These are phyloP conservation scores for Phytopythium ostracodes DNA, from an alignment of 352 stramenopile species.

Conservation along the genomic window DNA sequence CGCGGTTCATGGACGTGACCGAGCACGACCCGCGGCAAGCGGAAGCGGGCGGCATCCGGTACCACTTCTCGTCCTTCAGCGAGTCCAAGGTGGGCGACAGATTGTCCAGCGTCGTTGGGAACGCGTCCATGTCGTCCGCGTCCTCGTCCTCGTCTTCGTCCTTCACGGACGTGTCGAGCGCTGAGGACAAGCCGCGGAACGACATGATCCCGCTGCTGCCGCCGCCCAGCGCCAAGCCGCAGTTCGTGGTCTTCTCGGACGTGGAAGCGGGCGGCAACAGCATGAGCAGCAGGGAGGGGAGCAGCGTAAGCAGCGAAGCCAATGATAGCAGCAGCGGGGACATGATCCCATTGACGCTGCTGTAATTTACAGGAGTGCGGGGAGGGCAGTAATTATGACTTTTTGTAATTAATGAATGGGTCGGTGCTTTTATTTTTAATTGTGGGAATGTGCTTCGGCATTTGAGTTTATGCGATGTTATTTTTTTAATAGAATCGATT, in stretches of 20 bases:
- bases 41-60: neutral
- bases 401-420: too few species aligned
- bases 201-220: conserved; percentile 8
- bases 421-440: neutral
- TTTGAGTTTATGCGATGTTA: too few species aligned
- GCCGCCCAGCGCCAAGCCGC: neutral
- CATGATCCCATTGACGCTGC: conserved; percentile 4
- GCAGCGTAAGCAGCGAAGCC: neutral
- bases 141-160: neutral
- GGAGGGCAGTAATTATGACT: too few species aligned
- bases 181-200: neutral
- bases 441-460: too few species aligned
- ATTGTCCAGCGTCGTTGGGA: too few species aligned
- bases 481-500: too few species aligned
- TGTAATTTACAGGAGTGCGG: neutral
- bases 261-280: neutral
- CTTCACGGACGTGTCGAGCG: neutral
- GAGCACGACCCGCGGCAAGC: neutral
- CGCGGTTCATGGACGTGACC: neutral
- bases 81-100: neutral
- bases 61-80: conserved; percentile 6
- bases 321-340: neutral
- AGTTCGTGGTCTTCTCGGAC: conserved; percentile 8
- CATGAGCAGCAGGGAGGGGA: neutral
- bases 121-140: neutral